phyloP scores from a whole-genome alignment of 768 basidiomycete species.

The Tremella yokohamensis region DNA sequence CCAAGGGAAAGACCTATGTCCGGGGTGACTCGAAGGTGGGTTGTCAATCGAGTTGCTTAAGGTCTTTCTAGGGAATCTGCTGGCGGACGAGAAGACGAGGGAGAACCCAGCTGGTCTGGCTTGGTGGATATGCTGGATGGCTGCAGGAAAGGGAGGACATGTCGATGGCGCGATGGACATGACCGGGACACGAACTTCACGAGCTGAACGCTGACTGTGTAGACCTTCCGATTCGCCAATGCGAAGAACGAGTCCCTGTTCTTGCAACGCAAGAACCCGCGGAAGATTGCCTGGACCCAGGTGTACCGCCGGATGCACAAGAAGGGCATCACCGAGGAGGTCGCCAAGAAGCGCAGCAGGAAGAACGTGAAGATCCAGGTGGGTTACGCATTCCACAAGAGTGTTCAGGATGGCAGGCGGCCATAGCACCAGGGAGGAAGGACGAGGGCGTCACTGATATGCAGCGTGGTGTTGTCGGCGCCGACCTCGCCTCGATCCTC shows the following conservation, averaged over 20 bases:
- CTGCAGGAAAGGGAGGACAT: too few species aligned
- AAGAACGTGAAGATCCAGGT: slow-evolving; percentile 82
- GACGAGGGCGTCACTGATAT: neutral
- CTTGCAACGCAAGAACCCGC: slow-evolving; percentile 98
- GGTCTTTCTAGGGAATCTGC: too few species aligned
- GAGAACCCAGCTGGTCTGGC: too few species aligned
- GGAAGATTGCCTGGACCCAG: slow-evolving; percentile 96
- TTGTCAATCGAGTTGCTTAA: slow-evolving; percentile 14
- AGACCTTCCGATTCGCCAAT: slow-evolving; percentile 93
- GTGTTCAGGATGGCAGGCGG: neutral
- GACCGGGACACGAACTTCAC: too few species aligned
- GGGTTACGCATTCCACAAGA: slow-evolving; percentile 14
- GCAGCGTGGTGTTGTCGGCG: slow-evolving; percentile 96
- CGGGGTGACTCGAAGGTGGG: slow-evolving; percentile 91
- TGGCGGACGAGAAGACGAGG: too few species aligned
- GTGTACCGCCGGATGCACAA: slow-evolving; percentile 73
- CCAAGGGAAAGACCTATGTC: slow-evolving; percentile 92
- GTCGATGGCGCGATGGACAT: too few species aligned
- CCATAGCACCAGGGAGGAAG: neutral
- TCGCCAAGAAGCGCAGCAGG: slow-evolving; percentile 97
- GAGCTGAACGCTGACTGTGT: slow-evolving; percentile 5
- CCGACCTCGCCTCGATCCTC: slow-evolving; percentile 83
- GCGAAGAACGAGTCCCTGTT: slow-evolving; percentile 96
- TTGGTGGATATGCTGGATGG: too few species aligned
- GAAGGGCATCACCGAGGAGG: slow-evolving; percentile 99